These are phyloP conservation scores for Diaporthe humulicola DNA, from an alignment of 2,329 filamentous ascomycete species.

Conservation along the genomic window DNA sequence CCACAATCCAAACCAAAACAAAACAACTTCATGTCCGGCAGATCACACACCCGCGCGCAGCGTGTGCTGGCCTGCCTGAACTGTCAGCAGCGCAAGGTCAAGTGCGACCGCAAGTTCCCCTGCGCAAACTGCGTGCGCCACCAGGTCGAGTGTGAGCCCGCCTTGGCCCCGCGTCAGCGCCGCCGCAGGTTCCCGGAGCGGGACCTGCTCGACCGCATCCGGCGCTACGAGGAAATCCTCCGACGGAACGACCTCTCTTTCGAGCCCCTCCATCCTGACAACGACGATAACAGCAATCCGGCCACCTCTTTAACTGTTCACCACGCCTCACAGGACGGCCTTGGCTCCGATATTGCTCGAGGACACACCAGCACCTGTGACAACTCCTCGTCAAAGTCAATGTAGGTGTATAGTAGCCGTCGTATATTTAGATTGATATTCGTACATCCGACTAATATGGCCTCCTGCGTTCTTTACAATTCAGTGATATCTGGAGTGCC, in stretches of 20 bases:
- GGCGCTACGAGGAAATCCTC: background rate
- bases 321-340: background rate
- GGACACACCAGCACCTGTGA: too few species aligned
- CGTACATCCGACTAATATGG: background rate
- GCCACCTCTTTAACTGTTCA: background rate
- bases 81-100: constrained; percentile 5
- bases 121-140: background rate
- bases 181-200: constrained; percentile 1
- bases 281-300: background rate
- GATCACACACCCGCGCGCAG: too few species aligned
- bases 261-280: background rate
- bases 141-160: background rate
- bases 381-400: too few species aligned
- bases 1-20: too few species aligned
- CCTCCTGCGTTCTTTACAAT: too few species aligned
- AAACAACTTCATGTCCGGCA: too few species aligned
- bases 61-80: background rate
- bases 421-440: too few species aligned
- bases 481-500: background rate
- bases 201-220: background rate
- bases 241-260: background rate
- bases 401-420: too few species aligned
- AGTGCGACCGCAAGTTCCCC: background rate
- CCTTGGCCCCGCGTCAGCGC: background rate
- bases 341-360: background rate